Evolutionary conservation across 257 asterid species (phyloP).

Genomic region (Penstemon barbatus): DNA sequence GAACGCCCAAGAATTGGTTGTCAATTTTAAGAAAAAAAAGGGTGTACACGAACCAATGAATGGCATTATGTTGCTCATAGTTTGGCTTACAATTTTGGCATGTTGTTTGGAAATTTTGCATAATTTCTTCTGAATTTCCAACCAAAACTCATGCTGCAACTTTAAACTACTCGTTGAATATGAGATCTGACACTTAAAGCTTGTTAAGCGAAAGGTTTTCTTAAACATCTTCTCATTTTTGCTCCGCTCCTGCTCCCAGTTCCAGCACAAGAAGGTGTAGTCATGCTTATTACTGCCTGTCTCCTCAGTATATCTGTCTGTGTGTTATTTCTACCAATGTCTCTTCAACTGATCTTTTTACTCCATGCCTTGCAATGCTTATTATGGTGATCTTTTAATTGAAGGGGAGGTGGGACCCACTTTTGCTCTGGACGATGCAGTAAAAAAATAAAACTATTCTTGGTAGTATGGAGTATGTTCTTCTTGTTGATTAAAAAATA

Average conservation of each 20-base stretch:
- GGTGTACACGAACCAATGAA: too few relatives aligned
- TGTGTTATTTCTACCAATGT: constrained; percentile 6
- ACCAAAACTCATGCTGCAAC: not conserved
- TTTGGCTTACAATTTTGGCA: constrained; percentile 8
- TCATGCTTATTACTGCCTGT: constrained; percentile 1
- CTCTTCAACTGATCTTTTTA: not conserved
- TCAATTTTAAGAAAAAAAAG: too few relatives aligned
- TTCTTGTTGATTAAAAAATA: not conserved
- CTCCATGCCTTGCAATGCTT: not conserved
- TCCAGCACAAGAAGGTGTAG: not conserved
- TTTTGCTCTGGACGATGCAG: not conserved
- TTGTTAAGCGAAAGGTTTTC: not conserved
- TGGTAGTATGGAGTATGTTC: not conserved
- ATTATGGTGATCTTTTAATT: not conserved
- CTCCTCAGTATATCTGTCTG: not conserved
- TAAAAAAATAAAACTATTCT: not conserved
- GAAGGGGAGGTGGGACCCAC: not conserved
- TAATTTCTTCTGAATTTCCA: constrained; percentile 17
- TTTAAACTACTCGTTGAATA: not conserved
- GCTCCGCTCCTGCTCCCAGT: not conserved
- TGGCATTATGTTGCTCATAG: constrained; percentile 18
- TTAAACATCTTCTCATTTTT: not conserved
- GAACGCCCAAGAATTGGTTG: too few relatives aligned
- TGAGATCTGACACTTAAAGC: constrained; percentile 6
- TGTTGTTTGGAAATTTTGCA: constrained; percentile 1